Evolutionary conservation across 441 rosid species (phyloP), one percentile per base, ranked within the genome.

Genomic region (Geranium incanum): DNA sequence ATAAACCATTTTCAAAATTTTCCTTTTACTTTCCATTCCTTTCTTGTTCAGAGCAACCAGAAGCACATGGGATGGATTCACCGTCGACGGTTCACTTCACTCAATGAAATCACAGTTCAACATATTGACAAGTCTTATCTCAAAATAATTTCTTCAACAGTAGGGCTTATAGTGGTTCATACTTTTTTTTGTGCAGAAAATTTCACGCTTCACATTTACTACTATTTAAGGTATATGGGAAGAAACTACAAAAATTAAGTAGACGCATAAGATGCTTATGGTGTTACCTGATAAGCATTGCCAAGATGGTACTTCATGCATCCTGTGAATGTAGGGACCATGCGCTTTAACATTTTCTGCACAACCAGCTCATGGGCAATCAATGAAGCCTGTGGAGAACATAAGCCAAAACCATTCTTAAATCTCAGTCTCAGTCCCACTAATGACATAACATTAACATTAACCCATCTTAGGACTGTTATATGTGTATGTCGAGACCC

Each of bases 31-130:
- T 52, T 52, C 60, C 60, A 12, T n/a, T 52, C 5, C 15, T 52
- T 15, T 55, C 62, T 3, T 55, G 21, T 55, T 15, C 19, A 4
- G 19, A 55, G 18, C 8, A 55, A 55, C 62, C 62, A 55, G 15
- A 3, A 16, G 19, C 62, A n/a, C 62, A 16, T 55, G 62, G 62
- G 8, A 4, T n/a, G 62, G n/a, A 15, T 1, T 28, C 33, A 28
- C 33, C 33, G 33, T 2, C 33, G 33, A 28, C 33, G 33, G 33
- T 28, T 28, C 33, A 28, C 33, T 28, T 28, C 33, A 28, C 9
- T 50, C 16, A 50, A 50, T 50, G 16, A 50, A 50, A 50, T 55
- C 62, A 55, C 62, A 55, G 62, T 55, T 55, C 62, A 55, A 55
- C 19, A 55, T n/a, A 0, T 15, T 28, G 33, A 28, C 33, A 5